phyloP scores from a whole-genome alignment of 2,329 filamentous ascomycete species.

The Phialophora expanda region DNA sequence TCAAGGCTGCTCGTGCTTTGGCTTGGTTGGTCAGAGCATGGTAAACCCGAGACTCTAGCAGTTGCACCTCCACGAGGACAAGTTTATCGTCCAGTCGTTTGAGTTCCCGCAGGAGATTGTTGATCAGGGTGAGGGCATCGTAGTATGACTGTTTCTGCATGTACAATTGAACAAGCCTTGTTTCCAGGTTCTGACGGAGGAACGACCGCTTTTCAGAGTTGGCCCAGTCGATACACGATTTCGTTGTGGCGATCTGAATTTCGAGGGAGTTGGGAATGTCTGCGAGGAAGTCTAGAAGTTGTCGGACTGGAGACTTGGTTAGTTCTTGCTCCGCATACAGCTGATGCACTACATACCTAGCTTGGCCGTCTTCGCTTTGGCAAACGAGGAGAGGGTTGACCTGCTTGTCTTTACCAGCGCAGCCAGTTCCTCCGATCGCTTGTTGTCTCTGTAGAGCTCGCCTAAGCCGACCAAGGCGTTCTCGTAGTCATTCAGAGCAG shows the following conservation, averaged over 20 bases:
- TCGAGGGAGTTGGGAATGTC: constrained; percentile 94
- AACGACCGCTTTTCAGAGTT: constrained; percentile 78
- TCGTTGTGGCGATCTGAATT: constrained; percentile 91
- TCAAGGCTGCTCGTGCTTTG: constrained; percentile 93
- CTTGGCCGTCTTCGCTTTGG: constrained; percentile 98
- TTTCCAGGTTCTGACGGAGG: constrained; percentile 97
- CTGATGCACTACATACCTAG: constrained; percentile 67
- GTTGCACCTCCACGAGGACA: constrained; percentile 94
- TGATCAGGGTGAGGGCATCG: constrained; percentile 94
- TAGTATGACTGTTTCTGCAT: constrained; percentile 99
- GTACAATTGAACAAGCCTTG: constrained; percentile 87
- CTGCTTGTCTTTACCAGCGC: constrained; percentile 88
- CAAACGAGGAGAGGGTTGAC: constrained; percentile 90
- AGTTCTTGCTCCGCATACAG: constrained; percentile 16
- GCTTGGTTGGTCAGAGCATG: constrained; percentile 95
- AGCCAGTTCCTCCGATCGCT: constrained; percentile 82
- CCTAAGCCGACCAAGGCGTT: constrained; percentile 84
- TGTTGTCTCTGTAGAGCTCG: constrained; percentile 84
- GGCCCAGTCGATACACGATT: constrained; percentile 98
- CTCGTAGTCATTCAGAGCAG: constrained; percentile 90
- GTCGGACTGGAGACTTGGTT: constrained; percentile 69
- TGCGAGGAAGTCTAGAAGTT: constrained; percentile 93
- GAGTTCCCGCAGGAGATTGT: constrained; percentile 91
- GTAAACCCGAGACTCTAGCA: constrained; percentile 95
- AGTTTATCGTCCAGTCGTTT: constrained; percentile 99